These are phyloP conservation scores for Mycena metata DNA, from an alignment of 768 basidiomycete species.

Conservation along the genomic window DNA sequence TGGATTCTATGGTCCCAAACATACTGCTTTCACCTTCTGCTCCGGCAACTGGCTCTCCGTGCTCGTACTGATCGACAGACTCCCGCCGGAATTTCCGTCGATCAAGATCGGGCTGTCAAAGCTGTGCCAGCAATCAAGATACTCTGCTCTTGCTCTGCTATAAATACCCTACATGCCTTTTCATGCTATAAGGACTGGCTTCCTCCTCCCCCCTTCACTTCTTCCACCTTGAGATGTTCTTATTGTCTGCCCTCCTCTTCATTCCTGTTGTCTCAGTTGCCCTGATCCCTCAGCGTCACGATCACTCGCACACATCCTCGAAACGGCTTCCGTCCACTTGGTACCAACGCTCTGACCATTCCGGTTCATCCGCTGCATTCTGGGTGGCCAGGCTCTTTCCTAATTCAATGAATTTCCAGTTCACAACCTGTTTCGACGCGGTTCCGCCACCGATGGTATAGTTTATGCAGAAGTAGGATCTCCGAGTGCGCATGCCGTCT, in stretches of 20 bases:
- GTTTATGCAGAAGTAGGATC: conserved; percentile 31
- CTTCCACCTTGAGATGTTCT: conserved; percentile 14
- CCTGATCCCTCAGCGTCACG: not conserved
- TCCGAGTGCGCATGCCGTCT: not conserved
- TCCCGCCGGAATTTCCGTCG: not conserved
- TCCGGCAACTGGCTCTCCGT: no score
- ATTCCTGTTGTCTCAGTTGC: not conserved
- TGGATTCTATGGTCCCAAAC: no score
- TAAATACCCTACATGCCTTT: not conserved
- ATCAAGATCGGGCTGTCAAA: not conserved
- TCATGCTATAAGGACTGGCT: conserved; percentile 5
- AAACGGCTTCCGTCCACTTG: conserved; percentile 59
- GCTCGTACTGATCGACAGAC: no score
- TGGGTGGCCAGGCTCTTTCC: no score
- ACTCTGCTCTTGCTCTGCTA: not conserved
- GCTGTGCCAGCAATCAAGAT: not conserved
- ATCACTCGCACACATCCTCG: conserved; percentile 16
- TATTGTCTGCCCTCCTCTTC: conserved; percentile 14
- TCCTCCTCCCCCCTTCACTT: not conserved
- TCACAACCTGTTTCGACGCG: conserved; percentile 74
- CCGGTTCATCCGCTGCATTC: conserved; percentile 1
- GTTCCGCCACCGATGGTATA: conserved; percentile 51
- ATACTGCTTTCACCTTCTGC: no score
- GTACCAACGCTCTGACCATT: conserved; percentile 73
- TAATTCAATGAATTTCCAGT: conserved; percentile 3